Evolutionary conservation across 345 rosid genomes (phyloP), one percentile per base, ranked within the genome.

Genomic region (Mangifera indica): DNA sequence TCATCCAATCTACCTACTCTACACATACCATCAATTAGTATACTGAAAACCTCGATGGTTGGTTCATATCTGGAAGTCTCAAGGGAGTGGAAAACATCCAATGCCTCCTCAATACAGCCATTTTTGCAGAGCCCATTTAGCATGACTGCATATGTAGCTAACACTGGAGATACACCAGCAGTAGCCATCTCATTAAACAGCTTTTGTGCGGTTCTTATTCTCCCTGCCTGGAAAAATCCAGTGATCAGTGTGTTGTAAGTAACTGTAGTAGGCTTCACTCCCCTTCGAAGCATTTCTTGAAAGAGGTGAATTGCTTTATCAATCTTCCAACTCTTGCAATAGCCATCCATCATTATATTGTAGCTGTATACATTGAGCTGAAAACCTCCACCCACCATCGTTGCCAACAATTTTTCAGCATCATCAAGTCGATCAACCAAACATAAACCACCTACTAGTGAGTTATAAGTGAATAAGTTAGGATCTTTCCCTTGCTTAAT

Each of bases 11-110:
- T 79, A n/a, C 79, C 81, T 13, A 44, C 71, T 46, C 68, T 78
- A 20, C 85, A 77, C 81, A 87, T 20, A 58, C 88, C 82, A 9
- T 81, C 51, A 20, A 87, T 78, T 7, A 78, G 57, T 11, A 76
- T 66, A 69, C 51, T 81, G 52, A 70, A 78, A 71, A 73, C n/a
- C 56, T 72, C 74, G 18, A 80, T 71, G 63, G 59, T 32, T 42
- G 73, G 73, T 49, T 67, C 72, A 3, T 72, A 48, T 34, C 40
- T 75, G 42, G 57, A 61, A 55, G 55, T 74, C 29, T 70, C 65
- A 26, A 73, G 24, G 17, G 57, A 42, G 9, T n/a, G 52, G 29
- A 78, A 26, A 10, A 82, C 57, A 58, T 10, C 60, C 21, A 80
- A 1, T 7, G 83, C 85, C 61, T 81, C 66, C 10, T 71, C 66